Evolutionary conservation across 176 grass and related monocot species (phyloP), one percentile per base, ranked within the genome.

Genomic region (Elaeis guineensis): DNA sequence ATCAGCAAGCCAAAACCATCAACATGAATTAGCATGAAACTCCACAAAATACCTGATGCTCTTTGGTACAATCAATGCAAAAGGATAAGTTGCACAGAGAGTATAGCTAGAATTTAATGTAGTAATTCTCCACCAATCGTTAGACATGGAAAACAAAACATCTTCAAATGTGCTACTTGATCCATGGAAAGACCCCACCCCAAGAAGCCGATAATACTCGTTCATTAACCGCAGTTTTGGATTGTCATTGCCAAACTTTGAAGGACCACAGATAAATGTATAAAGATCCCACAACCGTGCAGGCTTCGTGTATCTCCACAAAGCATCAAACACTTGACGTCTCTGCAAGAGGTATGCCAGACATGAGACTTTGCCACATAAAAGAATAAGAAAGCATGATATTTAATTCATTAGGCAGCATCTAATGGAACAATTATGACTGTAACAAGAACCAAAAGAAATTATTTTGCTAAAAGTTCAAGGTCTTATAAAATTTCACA

Each of bases 31-130:
- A 44, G 35, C 35, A 44, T 44, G 19, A 70, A 65, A 32, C 25
- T 58, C 19, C 59, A 65, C 59, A 54, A 70, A 64, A 15, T 80
- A 97, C 93, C 93, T 92, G 74, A 97, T 92, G 59, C 55, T 73
- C 21, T 55, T 97, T 61, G 93, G 93, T 54, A 97, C 93, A 70
- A 97, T 73, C 68, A 97, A 55, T 51, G n/a, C 29, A 67, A 73
- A 83, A 25, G 93, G 93, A 63, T 97, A 97, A n/a, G 93, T 85
- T n/a, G 84, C 75, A 77, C 93, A 97, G 30, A 97, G 66, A 50
- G 84, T 77, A 71, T 97, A 97, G 58, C 62, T 83, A 25, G 73
- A 89, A 80, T 97, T 97, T 55, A 76, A 72, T 76, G 51, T 69
- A 52, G 81, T 89, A 78, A 97, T 53, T 65, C 87, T 97, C 93